Percentiles rank a stretch among this genome's conserved stretches.
Evolutionary conservation across 139 green algal genomes (phyloP).

Genomic region (Closterium sp.): DNA sequence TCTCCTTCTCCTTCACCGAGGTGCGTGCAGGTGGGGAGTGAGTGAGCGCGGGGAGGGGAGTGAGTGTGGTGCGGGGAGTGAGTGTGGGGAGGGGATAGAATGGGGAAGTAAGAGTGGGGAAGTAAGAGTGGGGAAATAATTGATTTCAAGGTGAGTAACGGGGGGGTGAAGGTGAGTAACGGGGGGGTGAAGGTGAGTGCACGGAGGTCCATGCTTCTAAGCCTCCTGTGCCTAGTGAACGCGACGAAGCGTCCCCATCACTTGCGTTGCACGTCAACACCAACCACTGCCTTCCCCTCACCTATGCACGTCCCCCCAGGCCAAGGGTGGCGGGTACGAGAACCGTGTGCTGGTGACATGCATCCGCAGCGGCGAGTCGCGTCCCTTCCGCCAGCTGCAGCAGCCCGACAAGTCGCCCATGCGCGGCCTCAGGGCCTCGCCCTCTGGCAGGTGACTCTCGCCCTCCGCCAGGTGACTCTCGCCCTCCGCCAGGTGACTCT

Average conservation of each 20-base stretch:
- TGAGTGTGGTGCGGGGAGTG: too few relatives aligned
- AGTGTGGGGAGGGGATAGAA: too few relatives aligned
- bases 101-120: too few relatives aligned
- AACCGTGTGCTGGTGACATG: conserved; percentile 43
- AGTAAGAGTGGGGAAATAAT: too few relatives aligned
- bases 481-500: background rate
- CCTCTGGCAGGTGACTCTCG: conserved; percentile 19
- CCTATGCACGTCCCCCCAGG: conserved; percentile 5
- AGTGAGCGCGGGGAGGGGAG: too few relatives aligned
- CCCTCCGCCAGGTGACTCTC: background rate
- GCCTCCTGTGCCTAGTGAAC: background rate
- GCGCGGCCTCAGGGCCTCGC: conserved; percentile 33
- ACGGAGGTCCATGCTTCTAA: too few relatives aligned
- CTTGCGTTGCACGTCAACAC: background rate
- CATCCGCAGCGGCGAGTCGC: conserved; percentile 34
- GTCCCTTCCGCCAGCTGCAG: conserved; percentile 25
- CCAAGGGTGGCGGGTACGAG: conserved; percentile 36
- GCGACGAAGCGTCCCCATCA: background rate
- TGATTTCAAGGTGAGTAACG: too few relatives aligned
- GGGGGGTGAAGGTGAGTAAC: background rate
- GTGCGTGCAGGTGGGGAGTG: background rate
- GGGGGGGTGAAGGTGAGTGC: background rate
- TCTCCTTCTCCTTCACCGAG: conserved; percentile 49
- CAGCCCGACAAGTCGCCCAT: conserved; percentile 20
- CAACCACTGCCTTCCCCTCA: background rate